phyloP scores from a whole-genome alignment of 1,139 yeast genomes.

The Scheffersomyces illinoinensis region DNA sequence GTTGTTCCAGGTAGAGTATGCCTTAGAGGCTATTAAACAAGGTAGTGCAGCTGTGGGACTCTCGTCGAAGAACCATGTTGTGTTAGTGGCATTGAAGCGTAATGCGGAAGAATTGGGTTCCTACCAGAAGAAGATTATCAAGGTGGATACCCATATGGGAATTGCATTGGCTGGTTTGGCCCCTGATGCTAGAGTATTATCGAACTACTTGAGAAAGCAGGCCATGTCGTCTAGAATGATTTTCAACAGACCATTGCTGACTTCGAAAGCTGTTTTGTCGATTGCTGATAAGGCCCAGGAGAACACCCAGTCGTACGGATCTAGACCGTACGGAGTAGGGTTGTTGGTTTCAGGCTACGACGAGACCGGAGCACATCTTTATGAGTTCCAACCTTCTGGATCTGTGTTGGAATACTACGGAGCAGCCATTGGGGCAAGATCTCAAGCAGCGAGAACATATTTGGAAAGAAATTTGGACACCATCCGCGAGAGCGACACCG shows the following conservation, averaged over 20 bases:
- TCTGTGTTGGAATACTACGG: slow-evolving; percentile 89
- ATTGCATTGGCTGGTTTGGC: slow-evolving; percentile 96
- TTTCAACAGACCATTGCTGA: slow-evolving; percentile 84
- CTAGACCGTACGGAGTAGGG: slow-evolving; percentile 98
- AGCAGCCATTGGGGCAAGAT: slow-evolving; percentile 96
- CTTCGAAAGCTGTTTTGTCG: slow-evolving; percentile 79
- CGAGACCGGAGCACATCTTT: slow-evolving; percentile 90
- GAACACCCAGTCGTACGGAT: slow-evolving; percentile 94
- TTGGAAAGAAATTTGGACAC: slow-evolving; percentile 80
- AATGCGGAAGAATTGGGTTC: slow-evolving; percentile 97
- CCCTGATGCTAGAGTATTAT: slow-evolving; percentile 93
- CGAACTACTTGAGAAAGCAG: slow-evolving; percentile 86
- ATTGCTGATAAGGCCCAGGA: slow-evolving; percentile 97
- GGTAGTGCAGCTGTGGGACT: slow-evolving; percentile 97
- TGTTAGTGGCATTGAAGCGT: slow-evolving; percentile 89
- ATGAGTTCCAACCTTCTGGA: slow-evolving; percentile 96
- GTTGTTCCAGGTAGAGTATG: slow-evolving; percentile 92
- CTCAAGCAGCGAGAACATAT: slow-evolving; percentile 97
- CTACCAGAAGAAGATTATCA: slow-evolving; percentile 89
- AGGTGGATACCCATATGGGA: slow-evolving; percentile 92
- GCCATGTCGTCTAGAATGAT: slow-evolving; percentile 87
- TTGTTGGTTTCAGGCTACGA: slow-evolving; percentile 89
- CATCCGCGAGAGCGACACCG: slow-evolving; percentile 56
- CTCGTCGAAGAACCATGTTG: slow-evolving; percentile 83
- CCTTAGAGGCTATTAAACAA: slow-evolving; percentile 95